These are phyloP conservation scores for Gigaspora rosea DNA, from an alignment of 192 early-diverging fungal genomes.

Conservation along the genomic window DNA sequence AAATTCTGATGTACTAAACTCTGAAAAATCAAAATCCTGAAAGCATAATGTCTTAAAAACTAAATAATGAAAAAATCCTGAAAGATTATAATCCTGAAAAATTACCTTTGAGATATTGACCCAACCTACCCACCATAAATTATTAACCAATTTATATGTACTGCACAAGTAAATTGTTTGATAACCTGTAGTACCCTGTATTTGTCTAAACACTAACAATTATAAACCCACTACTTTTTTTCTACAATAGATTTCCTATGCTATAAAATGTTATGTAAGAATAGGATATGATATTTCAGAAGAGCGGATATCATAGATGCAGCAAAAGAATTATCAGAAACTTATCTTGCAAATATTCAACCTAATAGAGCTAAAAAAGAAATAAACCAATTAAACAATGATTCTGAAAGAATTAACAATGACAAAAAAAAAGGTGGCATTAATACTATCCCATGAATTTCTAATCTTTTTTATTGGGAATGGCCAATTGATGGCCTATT, in stretches of 20 bases:
- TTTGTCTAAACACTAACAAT: too few relatives aligned
- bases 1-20: too few relatives aligned
- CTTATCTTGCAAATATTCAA: constrained; percentile 21
- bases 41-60: too few relatives aligned
- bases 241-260: neutral
- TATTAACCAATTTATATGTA: too few relatives aligned
- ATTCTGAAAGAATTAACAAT: neutral
- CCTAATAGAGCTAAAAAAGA: constrained; percentile 4
- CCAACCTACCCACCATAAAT: too few relatives aligned
- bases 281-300: neutral
- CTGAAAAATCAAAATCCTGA: too few relatives aligned
- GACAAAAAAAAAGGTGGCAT: neutral
- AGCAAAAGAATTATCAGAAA: neutral
- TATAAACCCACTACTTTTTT: too few relatives aligned
- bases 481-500: neutral
- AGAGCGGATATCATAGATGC: neutral
- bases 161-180: too few relatives aligned
- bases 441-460: neutral
- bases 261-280: constrained; percentile 10
- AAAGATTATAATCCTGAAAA: too few relatives aligned
- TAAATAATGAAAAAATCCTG: too few relatives aligned
- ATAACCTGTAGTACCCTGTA: too few relatives aligned
- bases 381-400: neutral
- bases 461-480: neutral
- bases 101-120: too few relatives aligned